Base-by-base conservation (phyloP, 768 basidiomycete genomes). In the Porphyrellus cyaneotinctus region DNA sequence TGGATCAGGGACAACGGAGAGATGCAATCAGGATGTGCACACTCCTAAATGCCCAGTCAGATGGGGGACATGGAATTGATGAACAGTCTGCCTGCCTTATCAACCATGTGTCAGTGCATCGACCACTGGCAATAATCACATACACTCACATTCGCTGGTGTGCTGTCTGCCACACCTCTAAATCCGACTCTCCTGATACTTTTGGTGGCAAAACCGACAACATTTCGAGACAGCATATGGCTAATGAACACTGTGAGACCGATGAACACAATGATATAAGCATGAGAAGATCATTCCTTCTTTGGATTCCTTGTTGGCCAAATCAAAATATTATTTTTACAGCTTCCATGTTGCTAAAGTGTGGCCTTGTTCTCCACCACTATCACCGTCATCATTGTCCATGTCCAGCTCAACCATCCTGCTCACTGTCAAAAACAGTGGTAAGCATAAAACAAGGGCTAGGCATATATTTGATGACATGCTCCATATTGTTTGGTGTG, bases 51-150 rank as follows among this genome's bases (percentile, higher is more conserved):
- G 8, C 79, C 87, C 24, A 89, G 67, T 53, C 81, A 78, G 30
- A 89, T 76, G 1, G 90, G 91, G 66, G 91, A 91, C 31, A 92
- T 78, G 2, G 86, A 87, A 61, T 89, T 86, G 41, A 91, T 72
- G 63, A 83, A 92, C 24, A 91, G 67, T 78, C 83, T 85, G 2
- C 72, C 82, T 48, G 83, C 75, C 39, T 70, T 63, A 63, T 57
- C 61, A 44, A 18, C 47, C 22, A 52, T 30, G 43, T 55, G 24
- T 60, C 30, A 41, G 42, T 14, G 41, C 20, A 15, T 26, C 30
- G 7, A 46, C 59, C 51, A 52, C 26, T 58, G 31, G 51, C 39
- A 53, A 53, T 47, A 54, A 53, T 52, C 36, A 11, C 13, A 43
- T n/a, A n/a, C 35, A 57, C 64, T 58, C 51, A 64, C 66, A 38